Evolutionary conservation across 202 grass and related monocot genomes (phyloP).

Genomic region (Bolboschoenoplectus hybrid): DNA sequence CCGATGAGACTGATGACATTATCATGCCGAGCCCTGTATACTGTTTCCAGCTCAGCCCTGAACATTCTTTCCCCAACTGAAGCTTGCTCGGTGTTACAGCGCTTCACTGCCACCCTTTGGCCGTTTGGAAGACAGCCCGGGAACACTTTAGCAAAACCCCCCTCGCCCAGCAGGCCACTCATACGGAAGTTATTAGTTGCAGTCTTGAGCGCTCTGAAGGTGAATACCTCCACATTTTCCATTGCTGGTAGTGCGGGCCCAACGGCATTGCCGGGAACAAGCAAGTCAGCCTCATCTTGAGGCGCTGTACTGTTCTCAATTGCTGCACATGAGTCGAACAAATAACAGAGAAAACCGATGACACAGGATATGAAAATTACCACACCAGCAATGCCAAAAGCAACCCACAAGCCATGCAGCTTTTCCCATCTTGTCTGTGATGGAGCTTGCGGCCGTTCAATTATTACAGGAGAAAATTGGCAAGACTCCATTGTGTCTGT

Average conservation of each 20-base stretch:
- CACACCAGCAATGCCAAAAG: not conserved
- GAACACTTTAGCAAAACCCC: not conserved
- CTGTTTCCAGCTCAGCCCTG: not conserved
- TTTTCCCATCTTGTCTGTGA: not conserved
- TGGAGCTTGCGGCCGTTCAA: not conserved
- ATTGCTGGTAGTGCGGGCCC: not conserved
- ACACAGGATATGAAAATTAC: not conserved
- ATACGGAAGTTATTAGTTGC: not conserved
- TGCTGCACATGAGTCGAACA: not conserved
- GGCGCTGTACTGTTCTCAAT: not conserved
- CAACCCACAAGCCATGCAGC: not conserved
- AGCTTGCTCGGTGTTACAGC: too few relatives aligned
- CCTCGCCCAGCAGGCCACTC: not conserved
- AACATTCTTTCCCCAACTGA: not conserved
- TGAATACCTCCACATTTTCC: conserved; percentile 6
- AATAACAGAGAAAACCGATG: not conserved
- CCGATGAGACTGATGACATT: conserved; percentile 9
- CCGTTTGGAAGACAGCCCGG: not conserved
- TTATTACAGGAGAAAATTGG: not conserved
- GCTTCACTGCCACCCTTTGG: not conserved
- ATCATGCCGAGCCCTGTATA: not conserved
- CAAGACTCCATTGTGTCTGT: not conserved
- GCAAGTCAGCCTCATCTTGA: not conserved
- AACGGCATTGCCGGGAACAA: not conserved
- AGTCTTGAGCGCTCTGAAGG: not conserved